Evolutionary conservation across 495 filamentous ascomycete species (phyloP), one percentile per base, ranked within the genome.

Genomic region (Pyronema omphalodes): DNA sequence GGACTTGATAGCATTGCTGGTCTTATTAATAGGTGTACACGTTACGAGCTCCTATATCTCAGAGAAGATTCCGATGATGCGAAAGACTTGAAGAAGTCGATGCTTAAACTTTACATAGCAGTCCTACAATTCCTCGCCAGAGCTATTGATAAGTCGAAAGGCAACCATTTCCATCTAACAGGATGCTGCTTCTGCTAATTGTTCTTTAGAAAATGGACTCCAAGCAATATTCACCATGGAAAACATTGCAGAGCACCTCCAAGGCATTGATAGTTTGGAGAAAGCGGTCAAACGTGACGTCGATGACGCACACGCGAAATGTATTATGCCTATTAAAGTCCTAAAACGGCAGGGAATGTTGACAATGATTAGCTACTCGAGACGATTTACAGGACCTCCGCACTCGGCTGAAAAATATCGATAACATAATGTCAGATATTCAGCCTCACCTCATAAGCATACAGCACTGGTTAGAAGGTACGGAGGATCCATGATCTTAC

Each of bases 11-110:
- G n/a, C n/a, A n/a, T n/a, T n/a, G n/a, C n/a, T n/a, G n/a, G n/a
- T n/a, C n/a, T n/a, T n/a, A n/a, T n/a, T n/a, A n/a, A n/a, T n/a
- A n/a, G n/a, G n/a, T 11, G 65, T 66, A 34, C 33, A 17, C 39
- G 39, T 44, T 59, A 61, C 35, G 66, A 69, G 48, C 41, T 52
- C 9, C 45, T 67, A 6, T 68, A 68, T 62, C 52, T 67, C 15
- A 52, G 44, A 9, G n/a, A 15, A 39, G n/a, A 8, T 6, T 7
- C 33, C n/a, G 7, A 7, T 37, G 23, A 29, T 11, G 37, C 33
- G 5, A 8, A 12, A 41, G 40, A 17, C 29, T 36, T 52, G 5
- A 36, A 40, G 49, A 52, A 52, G 17, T 8, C 34, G 23, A 39
- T 52, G 35, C 35, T 52, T 6, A 7, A 12, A 36, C 49, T 52